phyloP scores from a whole-genome alignment of 805 yeast species.

The Danielozyma ontarioensis region DNA sequence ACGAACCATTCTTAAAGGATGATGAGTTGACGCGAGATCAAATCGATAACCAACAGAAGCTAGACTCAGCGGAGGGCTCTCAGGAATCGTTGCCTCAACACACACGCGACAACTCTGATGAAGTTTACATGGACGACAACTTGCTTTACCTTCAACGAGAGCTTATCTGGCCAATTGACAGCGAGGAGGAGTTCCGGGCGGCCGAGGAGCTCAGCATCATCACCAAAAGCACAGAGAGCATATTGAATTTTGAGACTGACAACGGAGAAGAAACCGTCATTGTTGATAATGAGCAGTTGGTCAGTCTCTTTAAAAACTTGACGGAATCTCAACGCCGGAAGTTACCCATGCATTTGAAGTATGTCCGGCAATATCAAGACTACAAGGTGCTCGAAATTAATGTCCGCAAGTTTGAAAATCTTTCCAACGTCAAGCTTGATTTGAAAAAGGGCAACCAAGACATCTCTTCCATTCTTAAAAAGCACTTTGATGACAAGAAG shows the following conservation, averaged over 20 bases:
- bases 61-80: constrained; percentile 18
- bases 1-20: constrained; percentile 30
- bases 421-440: constrained; percentile 2
- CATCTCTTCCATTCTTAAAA: not conserved
- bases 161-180: constrained; percentile 16
- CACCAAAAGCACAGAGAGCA: not conserved
- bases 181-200: constrained; percentile 1
- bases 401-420: constrained; percentile 26
- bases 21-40: constrained; percentile 39
- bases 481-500: constrained; percentile 8
- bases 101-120: constrained; percentile 10
- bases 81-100: constrained; percentile 9
- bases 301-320: constrained; percentile 17
- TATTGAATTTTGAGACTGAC: constrained; percentile 1
- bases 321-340: constrained; percentile 17
- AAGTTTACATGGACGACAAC: constrained; percentile 27
- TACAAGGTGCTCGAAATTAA: constrained; percentile 23
- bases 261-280: constrained; percentile 11
- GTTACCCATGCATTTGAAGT: constrained; percentile 30
- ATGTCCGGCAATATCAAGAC: constrained; percentile 33
- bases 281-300: constrained; percentile 22
- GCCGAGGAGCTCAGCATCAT: not conserved
- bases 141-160: constrained; percentile 23
- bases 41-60: constrained; percentile 33
- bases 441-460: constrained; percentile 1